These are phyloP conservation scores for Lachnellula occidentalis DNA, from an alignment of 2,329 filamentous ascomycete species.

Conservation along the genomic window DNA sequence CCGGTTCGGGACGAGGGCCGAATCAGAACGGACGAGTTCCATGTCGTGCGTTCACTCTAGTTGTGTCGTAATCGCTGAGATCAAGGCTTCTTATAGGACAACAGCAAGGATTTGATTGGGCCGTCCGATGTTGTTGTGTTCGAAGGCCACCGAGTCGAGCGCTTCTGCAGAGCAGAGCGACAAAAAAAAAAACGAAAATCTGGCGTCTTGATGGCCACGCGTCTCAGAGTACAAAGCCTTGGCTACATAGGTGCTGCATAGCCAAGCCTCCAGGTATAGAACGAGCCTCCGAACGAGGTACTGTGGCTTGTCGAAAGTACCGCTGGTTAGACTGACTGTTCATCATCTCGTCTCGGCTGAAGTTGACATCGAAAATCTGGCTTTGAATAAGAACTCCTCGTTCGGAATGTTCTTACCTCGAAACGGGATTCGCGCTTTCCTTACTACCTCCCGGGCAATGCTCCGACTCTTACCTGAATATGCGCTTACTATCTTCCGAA, in stretches of 20 bases:
- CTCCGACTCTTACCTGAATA: neutral
- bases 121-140: neutral
- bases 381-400: neutral
- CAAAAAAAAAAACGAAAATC: neutral
- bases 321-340: neutral
- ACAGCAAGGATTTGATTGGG: too few relatives aligned
- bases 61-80: too few relatives aligned
- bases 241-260: neutral
- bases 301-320: too few relatives aligned
- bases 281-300: conserved; percentile 5
- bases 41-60: too few relatives aligned
- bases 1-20: too few relatives aligned
- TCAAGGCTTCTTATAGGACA: too few relatives aligned
- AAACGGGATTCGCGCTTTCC: neutral
- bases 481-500: neutral
- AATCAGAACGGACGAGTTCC: too few relatives aligned
- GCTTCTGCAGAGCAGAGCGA: neutral
- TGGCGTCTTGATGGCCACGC: neutral
- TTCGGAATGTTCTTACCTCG: neutral
- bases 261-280: neutral
- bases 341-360: neutral
- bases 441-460: neutral
- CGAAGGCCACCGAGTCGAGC: neutral
- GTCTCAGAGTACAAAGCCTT: neutral
- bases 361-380: neutral